A percentile compares a stretch with the other conserved stretches of the same genome.
Evolutionary conservation across 148 eudicot genomes (phyloP).

Genomic region (Vaccinium myrtillus): DNA sequence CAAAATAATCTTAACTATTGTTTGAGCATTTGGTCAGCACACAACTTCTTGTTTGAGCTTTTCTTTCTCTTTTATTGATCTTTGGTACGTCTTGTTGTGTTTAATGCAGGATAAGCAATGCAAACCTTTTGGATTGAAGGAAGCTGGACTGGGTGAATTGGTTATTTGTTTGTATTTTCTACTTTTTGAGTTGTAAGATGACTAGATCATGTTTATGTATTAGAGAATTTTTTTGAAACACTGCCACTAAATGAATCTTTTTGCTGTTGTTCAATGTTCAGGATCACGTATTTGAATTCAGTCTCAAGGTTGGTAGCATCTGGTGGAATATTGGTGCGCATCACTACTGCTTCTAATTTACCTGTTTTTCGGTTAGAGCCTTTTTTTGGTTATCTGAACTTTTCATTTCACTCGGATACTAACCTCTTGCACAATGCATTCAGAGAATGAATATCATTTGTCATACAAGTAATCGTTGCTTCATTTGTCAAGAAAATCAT

Average conservation of each 20-base stretch:
- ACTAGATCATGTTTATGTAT: no score
- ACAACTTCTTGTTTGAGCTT: no score
- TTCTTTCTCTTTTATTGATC: no score
- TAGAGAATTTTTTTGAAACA: neutral
- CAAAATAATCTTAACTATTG: no score
- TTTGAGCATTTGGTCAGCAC: no score
- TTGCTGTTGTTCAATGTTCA: constrained; percentile 19
- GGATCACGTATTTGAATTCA: constrained; percentile 98
- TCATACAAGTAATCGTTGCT: constrained; percentile 4
- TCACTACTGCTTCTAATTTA: constrained; percentile 10
- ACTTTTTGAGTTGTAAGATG: no score
- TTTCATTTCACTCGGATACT: neutral
- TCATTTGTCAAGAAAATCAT: no score
- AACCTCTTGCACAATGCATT: neutral
- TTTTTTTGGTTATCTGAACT: neutral
- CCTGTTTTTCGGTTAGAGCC: neutral
- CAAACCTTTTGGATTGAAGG: no score
- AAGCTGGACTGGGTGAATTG: no score
- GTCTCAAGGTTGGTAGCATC: constrained; percentile 76
- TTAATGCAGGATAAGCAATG: no score
- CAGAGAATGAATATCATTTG: neutral
- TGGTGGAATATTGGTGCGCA: constrained; percentile 83
- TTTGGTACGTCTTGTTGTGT: no score
- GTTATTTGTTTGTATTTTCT: no score
- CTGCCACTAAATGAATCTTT: neutral